These are phyloP conservation scores for Flaveria linearis DNA, from an alignment of 129 eudicot species.

Conservation along the genomic window DNA sequence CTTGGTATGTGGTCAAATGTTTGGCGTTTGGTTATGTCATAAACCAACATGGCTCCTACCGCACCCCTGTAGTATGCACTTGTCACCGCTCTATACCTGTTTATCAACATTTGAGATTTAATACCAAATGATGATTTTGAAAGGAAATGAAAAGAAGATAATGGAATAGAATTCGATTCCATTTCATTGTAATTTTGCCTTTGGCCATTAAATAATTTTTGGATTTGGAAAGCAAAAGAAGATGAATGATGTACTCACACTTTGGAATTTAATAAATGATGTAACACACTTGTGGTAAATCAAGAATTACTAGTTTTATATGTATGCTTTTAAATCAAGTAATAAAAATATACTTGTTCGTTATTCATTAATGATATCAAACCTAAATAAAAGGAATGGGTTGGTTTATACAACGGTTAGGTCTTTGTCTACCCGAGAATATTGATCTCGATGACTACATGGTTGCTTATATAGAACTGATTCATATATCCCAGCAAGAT, in stretches of 20 bases:
- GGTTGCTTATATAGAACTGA: not conserved
- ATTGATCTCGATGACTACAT: not conserved
- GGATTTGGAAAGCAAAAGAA: not conserved
- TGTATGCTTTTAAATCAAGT: too few species aligned
- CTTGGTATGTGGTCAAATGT: slow-evolving; percentile 76
- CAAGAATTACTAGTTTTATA: too few species aligned
- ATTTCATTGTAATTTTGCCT: not conserved
- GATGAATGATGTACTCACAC: too few species aligned
- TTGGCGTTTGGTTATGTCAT: slow-evolving; percentile 72
- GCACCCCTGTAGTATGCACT: slow-evolving; percentile 80
- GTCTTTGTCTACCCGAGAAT: not conserved
- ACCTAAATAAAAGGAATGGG: too few species aligned
- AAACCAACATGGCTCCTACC: slow-evolving; percentile 70
- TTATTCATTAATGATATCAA: too few species aligned
- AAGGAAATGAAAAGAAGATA: not conserved
- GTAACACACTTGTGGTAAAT: too few species aligned
- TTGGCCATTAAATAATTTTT: not conserved
- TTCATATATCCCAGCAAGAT: not conserved
- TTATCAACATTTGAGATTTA: slow-evolving; percentile 6
- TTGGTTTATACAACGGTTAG: too few species aligned
- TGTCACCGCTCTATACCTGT: slow-evolving; percentile 75
- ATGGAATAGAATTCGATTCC: not conserved
- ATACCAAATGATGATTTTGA: not conserved
- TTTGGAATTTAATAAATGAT: too few species aligned
- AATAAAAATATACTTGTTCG: too few species aligned